Conservation (phyloP, 2,329 filamentous ascomycete species). For the Colletotrichum cuscutae region DNA sequence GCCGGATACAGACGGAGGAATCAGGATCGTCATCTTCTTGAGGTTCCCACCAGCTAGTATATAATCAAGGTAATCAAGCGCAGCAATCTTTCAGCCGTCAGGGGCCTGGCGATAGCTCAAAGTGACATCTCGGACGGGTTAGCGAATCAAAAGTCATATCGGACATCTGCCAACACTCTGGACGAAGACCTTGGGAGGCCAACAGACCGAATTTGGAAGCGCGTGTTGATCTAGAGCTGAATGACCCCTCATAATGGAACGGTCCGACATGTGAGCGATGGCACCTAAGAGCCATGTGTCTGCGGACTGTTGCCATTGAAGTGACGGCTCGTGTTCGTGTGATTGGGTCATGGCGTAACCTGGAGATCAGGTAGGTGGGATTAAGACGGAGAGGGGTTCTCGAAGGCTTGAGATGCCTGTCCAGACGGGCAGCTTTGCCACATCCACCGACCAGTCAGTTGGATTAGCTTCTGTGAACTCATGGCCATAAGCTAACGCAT, state of each 20-base stretch:
- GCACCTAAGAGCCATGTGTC: constrained; percentile 12
- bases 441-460: background rate
- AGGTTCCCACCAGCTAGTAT: background rate
- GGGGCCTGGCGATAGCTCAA: background rate
- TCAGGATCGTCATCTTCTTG: background rate
- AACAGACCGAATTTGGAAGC: background rate
- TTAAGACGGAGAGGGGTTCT: background rate
- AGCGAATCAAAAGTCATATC: constrained; percentile 11
- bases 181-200: background rate
- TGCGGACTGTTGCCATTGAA: background rate
- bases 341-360: constrained; percentile 11
- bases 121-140: constrained; percentile 22
- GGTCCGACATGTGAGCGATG: constrained; percentile 29
- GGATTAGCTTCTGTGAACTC: background rate
- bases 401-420: constrained; percentile 5
- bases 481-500: background rate
- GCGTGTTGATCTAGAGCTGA: background rate
- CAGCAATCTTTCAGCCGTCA: background rate
- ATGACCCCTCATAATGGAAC: constrained; percentile 8
- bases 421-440: constrained; percentile 14
- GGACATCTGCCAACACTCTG: background rate
- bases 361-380: background rate
- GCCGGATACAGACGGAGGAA: background rate
- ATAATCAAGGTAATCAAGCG: background rate
- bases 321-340: constrained; percentile 2